Conservation (phyloP, 345 rosid genomes). For the Euphorbia pulcherrima region DNA sequence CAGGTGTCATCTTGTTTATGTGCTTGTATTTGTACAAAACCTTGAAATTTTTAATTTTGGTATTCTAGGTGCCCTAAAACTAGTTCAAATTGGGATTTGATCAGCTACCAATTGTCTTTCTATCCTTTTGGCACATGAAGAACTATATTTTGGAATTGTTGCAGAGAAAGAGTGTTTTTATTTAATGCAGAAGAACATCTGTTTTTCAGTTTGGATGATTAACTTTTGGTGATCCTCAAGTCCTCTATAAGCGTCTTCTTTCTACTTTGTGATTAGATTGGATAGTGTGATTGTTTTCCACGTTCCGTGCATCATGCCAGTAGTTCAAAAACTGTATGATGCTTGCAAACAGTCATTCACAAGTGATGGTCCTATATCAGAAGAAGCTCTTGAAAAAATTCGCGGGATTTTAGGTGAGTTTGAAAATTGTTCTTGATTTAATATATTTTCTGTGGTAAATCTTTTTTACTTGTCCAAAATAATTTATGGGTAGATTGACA, state of each 20-base stretch:
- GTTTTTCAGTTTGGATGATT: conserved; percentile 16
- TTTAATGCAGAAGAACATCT: conserved; percentile 16
- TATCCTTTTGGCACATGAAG: conserved; percentile 11
- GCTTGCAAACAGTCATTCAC: conserved; percentile 71
- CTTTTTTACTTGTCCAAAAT: not conserved
- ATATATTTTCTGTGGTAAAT: not conserved
- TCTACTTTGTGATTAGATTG: conserved; percentile 2
- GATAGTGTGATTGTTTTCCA: conserved; percentile 2
- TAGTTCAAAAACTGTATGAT: conserved; percentile 62
- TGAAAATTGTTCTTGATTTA: not conserved
- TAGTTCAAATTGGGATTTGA: conserved; percentile 10
- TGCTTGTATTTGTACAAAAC: not conserved
- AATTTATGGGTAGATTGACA: not conserved
- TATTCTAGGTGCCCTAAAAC: conserved; percentile 13
- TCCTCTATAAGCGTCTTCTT: conserved; percentile 1
- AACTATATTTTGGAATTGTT: conserved; percentile 26
- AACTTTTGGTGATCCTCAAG: conserved; percentile 3
- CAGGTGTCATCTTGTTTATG: too few relatives aligned
- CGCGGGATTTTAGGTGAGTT: conserved; percentile 59
- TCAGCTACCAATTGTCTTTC: conserved; percentile 13
- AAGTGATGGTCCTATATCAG: conserved; percentile 59
- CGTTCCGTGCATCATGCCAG: conserved; percentile 25
- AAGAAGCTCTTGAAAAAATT: conserved; percentile 70
- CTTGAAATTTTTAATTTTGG: conserved; percentile 6
- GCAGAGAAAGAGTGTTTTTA: conserved; percentile 18